Evolutionary conservation across 2,329 filamentous ascomycete species (phyloP).

Genomic region (Xylaria sp.): DNA sequence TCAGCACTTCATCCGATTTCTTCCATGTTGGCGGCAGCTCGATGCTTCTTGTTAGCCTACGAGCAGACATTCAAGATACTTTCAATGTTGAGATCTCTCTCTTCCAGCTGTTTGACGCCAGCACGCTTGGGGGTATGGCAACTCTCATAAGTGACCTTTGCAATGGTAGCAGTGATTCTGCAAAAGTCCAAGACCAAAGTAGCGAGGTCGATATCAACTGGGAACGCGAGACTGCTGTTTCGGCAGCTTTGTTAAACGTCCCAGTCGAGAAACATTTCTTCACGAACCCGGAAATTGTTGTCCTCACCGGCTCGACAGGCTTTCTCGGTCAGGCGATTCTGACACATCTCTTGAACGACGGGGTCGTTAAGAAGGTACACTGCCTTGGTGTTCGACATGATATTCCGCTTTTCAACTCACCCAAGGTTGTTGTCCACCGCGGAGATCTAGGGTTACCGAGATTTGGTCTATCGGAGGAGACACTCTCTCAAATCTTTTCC

Average conservation of each 20-base stretch:
- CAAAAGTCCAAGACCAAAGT: not conserved
- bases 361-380: constrained; percentile 51
- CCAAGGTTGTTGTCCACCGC: constrained; percentile 61
- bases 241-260: not conserved
- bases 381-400: constrained; percentile 54
- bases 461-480: not conserved
- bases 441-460: constrained; percentile 45
- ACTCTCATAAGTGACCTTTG: not conserved
- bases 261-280: constrained; percentile 5
- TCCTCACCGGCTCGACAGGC: constrained; percentile 54
- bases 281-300: constrained; percentile 37
- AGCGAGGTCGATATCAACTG: constrained; percentile 45
- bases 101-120: constrained; percentile 32
- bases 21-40: constrained; percentile 42
- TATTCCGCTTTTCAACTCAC: constrained; percentile 45
- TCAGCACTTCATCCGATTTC: constrained; percentile 34
- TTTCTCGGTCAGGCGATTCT: constrained; percentile 55
- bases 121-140: constrained; percentile 37
- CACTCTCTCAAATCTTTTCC: constrained; percentile 14
- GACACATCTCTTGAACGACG: constrained; percentile 47
- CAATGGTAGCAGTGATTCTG: not conserved
- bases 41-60: constrained; percentile 33
- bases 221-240: constrained; percentile 50
- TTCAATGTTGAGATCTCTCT: constrained; percentile 27
- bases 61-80: constrained; percentile 12